Conservation (phyloP, 73 alveolate species). For the Effrenium voratum region DNA sequence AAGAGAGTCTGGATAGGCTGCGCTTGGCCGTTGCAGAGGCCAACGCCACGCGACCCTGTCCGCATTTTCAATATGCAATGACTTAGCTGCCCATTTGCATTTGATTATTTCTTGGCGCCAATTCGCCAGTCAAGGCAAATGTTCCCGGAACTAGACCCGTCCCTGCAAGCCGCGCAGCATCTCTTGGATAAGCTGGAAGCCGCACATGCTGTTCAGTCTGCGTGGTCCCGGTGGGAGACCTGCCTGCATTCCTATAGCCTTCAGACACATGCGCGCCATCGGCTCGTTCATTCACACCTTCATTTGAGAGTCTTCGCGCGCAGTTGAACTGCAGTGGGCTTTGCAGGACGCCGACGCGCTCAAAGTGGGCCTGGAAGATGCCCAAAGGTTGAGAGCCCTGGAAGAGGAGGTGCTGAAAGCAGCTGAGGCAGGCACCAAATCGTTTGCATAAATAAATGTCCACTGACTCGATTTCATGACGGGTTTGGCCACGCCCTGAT, state of each 20-base stretch:
- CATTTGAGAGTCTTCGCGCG: too few relatives aligned
- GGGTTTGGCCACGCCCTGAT: neutral
- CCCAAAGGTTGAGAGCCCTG: slow-evolving; percentile 23
- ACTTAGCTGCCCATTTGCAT: too few relatives aligned
- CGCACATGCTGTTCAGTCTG: neutral
- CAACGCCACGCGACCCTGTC: too few relatives aligned
- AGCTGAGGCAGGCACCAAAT: neutral
- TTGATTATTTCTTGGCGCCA: too few relatives aligned
- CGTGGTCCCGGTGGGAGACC: neutral
- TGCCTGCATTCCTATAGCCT: too few relatives aligned
- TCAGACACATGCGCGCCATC: too few relatives aligned
- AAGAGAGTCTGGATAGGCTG: too few relatives aligned
- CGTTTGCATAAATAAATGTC: neutral
- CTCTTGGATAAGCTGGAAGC: neutral
- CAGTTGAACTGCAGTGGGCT: too few relatives aligned
- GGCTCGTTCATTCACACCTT: too few relatives aligned
- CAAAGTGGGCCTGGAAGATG: neutral
- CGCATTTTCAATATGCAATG: too few relatives aligned
- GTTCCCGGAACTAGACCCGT: neutral
- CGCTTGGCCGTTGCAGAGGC: too few relatives aligned
- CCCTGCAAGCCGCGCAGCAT: neutral
- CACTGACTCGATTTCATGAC: neutral
- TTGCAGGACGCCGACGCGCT: slow-evolving; percentile 1
- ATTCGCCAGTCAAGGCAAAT: slow-evolving; percentile 11
- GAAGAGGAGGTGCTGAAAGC: neutral